These are phyloP conservation scores for Colletotrichum tamarilloi DNA, from an alignment of 2,329 filamentous ascomycete species.

Conservation along the genomic window DNA sequence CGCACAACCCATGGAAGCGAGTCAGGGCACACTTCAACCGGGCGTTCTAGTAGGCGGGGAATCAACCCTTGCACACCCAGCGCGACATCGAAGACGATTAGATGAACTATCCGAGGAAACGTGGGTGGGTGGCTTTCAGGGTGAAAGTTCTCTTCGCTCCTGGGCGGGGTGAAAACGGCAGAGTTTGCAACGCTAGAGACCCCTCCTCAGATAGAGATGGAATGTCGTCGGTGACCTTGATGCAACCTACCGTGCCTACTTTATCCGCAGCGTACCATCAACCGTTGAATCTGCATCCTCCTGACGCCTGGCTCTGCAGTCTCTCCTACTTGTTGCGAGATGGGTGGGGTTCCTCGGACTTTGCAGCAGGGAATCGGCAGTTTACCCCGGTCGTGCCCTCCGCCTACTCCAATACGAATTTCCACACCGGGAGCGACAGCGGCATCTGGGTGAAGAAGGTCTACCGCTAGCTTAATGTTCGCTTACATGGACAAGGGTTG, in stretches of 20 bases:
- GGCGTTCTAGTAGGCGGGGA: background rate
- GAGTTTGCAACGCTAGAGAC: constrained; percentile 11
- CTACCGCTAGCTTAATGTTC: background rate
- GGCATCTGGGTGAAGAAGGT: constrained; percentile 14
- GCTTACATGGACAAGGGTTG: background rate
- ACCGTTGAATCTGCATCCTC: background rate
- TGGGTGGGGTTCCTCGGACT: background rate
- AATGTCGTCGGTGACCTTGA: background rate
- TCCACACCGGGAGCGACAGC: constrained; percentile 17
- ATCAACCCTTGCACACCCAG: background rate
- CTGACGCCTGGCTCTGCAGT: background rate
- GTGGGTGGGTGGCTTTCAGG: background rate
- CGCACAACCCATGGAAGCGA: background rate
- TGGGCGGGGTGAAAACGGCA: background rate
- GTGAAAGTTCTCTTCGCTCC: background rate
- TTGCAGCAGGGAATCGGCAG: constrained; percentile 12
- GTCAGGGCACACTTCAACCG: background rate
- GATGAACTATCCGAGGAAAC: background rate
- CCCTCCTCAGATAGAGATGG: background rate
- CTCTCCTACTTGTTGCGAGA: background rate
- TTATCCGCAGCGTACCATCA: background rate
- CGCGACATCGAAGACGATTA: background rate
- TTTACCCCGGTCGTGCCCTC: constrained; percentile 26
- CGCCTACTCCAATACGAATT: background rate
- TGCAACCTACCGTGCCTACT: background rate